A percentile compares a stretch with the other conserved stretches of the same genome.
Conservation (phyloP, 805 yeast species). For the Kazachstania psychrophila region DNA sequence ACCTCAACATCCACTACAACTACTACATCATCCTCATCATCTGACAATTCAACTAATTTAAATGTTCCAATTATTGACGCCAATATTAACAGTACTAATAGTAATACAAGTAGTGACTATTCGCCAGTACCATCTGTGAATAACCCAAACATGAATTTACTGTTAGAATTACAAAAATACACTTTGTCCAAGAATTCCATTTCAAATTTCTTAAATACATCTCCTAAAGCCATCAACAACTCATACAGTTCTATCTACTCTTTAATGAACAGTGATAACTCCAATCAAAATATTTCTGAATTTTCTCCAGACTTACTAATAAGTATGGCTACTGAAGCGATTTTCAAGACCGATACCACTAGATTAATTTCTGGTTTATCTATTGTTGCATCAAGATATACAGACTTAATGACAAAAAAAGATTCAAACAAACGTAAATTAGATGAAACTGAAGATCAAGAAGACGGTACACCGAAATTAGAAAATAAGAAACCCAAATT, state of each 20-base stretch:
- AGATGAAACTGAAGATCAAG: slow-evolving; percentile 17
- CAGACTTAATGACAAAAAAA: slow-evolving; percentile 33
- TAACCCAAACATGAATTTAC: background rate
- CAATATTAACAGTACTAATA: background rate
- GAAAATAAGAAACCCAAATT: slow-evolving; percentile 1
- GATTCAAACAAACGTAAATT: slow-evolving; percentile 1
- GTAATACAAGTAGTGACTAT: slow-evolving; percentile 2
- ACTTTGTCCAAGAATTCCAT: slow-evolving; percentile 20
- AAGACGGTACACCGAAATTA: slow-evolving; percentile 7
- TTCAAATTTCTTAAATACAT: slow-evolving; percentile 26
- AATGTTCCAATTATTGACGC: background rate
- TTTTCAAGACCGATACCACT: slow-evolving; percentile 43
- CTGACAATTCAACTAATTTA: background rate
- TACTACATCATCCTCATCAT: background rate
- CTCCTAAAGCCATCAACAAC: slow-evolving; percentile 32
- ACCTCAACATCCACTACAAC: background rate
- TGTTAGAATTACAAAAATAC: slow-evolving; percentile 20
- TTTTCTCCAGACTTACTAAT: slow-evolving; percentile 52
- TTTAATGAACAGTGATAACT: slow-evolving; percentile 53
- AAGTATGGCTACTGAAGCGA: slow-evolving; percentile 59
- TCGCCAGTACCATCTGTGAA: background rate
- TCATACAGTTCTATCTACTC: slow-evolving; percentile 60
- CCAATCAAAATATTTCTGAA: slow-evolving; percentile 59
- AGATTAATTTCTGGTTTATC: slow-evolving; percentile 56
- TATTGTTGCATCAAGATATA: slow-evolving; percentile 60